Evolutionary conservation across 1,139 yeast genomes (phyloP), one percentile per base, ranked within the genome.

Genomic region (Arxiozyma telluris): DNA sequence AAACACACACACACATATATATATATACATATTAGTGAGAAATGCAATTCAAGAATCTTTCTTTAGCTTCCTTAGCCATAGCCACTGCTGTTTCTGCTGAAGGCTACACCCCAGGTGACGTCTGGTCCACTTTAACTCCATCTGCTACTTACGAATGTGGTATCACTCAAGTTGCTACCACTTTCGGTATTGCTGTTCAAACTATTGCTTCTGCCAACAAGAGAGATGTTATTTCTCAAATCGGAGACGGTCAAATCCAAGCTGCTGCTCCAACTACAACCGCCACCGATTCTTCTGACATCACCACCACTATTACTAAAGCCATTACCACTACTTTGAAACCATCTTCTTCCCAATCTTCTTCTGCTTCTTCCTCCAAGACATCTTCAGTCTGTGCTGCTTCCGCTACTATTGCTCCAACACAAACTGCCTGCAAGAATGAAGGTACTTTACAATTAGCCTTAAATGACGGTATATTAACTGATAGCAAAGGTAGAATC

Each of bases 81-180:
- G 66, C 71, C 58, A 65, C 81, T 53, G 75, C 78, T 53, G 73
- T 79, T 54, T 61, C 77, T 50, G 75, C 81, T 67, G 81, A 91
- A 65, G 83, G 87, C 65, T 75, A 78, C 69, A 78, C 82, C 70
- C 84, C 90, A 69, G 70, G 86, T 57, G 84, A 81, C 61, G 84
- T 91, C 63, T 83, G 87, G 82, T 75, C 88, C 47, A 82, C 89
- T 54, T 76, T 84, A 70, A 83, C 88, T 49, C 90, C 91, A 61
- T 59, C 73, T 46, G 77, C 76, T 45, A 73, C 83, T 48, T 78
- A 79, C 57, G 57, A 80, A 38, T 84, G 84, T 64, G 88, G 83
- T 59, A 58, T 76, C 53, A 81, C 89, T 50, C 82, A 82, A 64
- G 82, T 81, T 74, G 59, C 80, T 38, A 71, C 74, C 53, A 73